These are phyloP conservation scores for Gillenia trifoliata DNA, from an alignment of 306 rosid species.

Conservation along the genomic window DNA sequence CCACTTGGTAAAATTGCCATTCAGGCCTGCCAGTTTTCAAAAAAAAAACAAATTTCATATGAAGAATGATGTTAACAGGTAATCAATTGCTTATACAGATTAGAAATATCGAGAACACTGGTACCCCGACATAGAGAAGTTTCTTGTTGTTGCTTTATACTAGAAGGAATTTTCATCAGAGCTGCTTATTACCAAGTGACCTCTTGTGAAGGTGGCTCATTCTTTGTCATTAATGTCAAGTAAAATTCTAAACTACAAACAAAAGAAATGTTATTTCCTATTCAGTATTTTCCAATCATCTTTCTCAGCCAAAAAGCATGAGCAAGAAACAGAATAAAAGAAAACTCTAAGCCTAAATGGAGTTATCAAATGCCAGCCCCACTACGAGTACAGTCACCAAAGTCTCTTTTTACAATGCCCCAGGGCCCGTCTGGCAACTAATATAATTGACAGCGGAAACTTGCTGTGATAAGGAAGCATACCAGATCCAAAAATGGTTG, in stretches of 20 bases:
- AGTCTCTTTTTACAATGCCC: constrained; percentile 89
- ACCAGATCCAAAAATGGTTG: constrained; percentile 18
- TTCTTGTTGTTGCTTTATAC: constrained; percentile 80
- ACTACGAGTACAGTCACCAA: constrained; percentile 88
- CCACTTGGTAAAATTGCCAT: constrained; percentile 9
- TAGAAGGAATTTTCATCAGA: constrained; percentile 91
- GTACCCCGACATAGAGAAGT: constrained; percentile 71
- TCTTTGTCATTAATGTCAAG: constrained; percentile 78
- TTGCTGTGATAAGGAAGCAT: constrained; percentile 47
- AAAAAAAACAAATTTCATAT: neutral
- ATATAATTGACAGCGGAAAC: constrained; percentile 76
- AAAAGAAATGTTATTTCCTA: constrained; percentile 10
- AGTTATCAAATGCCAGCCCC: constrained; percentile 80
- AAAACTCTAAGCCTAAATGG: constrained; percentile 44
- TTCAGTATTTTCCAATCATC: constrained; percentile 1
- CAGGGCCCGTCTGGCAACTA: constrained; percentile 99
- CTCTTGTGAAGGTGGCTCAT: constrained; percentile 50
- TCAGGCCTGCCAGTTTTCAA: constrained; percentile 34
- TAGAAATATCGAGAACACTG: constrained; percentile 11
- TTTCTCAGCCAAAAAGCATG: neutral
- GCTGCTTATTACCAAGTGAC: constrained; percentile 79
- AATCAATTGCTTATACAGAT: constrained; percentile 3
- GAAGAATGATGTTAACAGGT: neutral
- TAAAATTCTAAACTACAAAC: constrained; percentile 61
- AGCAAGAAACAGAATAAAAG: neutral